Conservation (phyloP, 2,329 filamentous ascomycete genomes). For the Rutstroemia sp. region DNA sequence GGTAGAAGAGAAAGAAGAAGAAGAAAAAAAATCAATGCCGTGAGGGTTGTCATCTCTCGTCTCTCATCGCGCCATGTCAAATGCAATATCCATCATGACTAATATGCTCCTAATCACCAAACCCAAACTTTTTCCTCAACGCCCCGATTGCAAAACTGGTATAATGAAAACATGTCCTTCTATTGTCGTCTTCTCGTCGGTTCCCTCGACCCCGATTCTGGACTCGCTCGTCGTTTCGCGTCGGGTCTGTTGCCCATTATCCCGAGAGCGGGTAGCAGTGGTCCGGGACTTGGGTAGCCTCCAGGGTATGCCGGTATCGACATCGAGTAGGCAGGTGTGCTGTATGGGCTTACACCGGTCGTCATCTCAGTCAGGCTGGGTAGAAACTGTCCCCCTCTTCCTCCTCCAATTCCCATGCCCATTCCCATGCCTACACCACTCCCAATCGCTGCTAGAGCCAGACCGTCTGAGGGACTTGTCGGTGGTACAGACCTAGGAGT, state of each 20-base stretch:
- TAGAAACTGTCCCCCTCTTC: constrained; percentile 34
- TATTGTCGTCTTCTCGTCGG: constrained; percentile 38
- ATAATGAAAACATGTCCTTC: neutral
- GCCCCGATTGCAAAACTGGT: neutral
- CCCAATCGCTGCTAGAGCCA: constrained; percentile 27
- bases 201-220: constrained; percentile 39
- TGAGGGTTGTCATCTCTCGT: neutral
- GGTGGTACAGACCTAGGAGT: constrained; percentile 29
- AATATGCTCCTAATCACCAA: neutral
- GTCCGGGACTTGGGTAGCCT: constrained; percentile 34
- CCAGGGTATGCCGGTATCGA: constrained; percentile 19
- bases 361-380: constrained; percentile 57
- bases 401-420: constrained; percentile 18
- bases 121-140: neutral
- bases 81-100: constrained; percentile 4
- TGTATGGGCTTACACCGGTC: constrained; percentile 55
- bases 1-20: neutral
- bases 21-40: neutral
- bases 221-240: constrained; percentile 47
- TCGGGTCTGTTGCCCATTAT: constrained; percentile 24
- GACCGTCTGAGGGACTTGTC: constrained; percentile 33
- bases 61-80: constrained; percentile 4
- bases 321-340: constrained; percentile 46
- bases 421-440: constrained; percentile 20
- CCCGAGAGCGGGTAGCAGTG: constrained; percentile 29